Evolutionary conservation across 2,329 filamentous ascomycete species (phyloP).

Genomic region (Clonostachys byssicola): DNA sequence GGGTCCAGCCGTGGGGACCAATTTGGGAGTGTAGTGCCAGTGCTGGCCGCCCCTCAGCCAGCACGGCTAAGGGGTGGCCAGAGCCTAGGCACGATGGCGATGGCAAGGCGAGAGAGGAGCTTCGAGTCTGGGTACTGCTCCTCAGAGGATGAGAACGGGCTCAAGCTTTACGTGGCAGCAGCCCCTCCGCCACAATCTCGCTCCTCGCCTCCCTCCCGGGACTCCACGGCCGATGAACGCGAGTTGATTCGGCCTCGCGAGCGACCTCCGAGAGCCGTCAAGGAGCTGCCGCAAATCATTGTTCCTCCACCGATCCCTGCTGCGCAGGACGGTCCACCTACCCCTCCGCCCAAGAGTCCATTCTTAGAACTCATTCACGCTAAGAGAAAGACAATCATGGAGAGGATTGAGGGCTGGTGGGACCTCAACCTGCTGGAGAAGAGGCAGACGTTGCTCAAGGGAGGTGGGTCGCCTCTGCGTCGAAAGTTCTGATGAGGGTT

Average conservation of each 20-base stretch:
- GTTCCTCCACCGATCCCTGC: slow-evolving; percentile 15
- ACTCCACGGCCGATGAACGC: slow-evolving; percentile 24
- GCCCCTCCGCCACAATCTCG: slow-evolving; percentile 2
- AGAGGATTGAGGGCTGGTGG: slow-evolving; percentile 50
- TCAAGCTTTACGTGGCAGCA: slow-evolving; percentile 12
- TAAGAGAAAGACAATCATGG: slow-evolving; percentile 40
- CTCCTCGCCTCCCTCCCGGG: slow-evolving; percentile 22
- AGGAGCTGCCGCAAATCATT: slow-evolving; percentile 17
- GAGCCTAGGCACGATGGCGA: slow-evolving; percentile 31
- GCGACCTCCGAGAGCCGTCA: slow-evolving; percentile 14
- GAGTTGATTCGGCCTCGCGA: slow-evolving; percentile 5
- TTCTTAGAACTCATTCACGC: slow-evolving; percentile 19
- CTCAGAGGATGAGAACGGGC: slow-evolving; percentile 10
- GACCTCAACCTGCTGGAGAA: slow-evolving; percentile 44
- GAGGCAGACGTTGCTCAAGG: slow-evolving; percentile 22
- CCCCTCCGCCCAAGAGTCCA: slow-evolving; percentile 13
- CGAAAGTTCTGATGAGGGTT: too few relatives aligned
- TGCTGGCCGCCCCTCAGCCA: slow-evolving; percentile 4
- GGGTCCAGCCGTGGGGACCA: slow-evolving; percentile 35
- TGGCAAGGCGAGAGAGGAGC: slow-evolving; percentile 9
- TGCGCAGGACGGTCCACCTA: slow-evolving; percentile 4
- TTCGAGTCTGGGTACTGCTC: not conserved
- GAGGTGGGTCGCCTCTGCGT: not conserved
- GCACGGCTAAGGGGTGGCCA: slow-evolving; percentile 13
- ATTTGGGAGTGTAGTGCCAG: slow-evolving; percentile 13